These are phyloP conservation scores for Ramularia endophylla DNA, from an alignment of 2,329 filamentous ascomycete genomes.

Conservation along the genomic window DNA sequence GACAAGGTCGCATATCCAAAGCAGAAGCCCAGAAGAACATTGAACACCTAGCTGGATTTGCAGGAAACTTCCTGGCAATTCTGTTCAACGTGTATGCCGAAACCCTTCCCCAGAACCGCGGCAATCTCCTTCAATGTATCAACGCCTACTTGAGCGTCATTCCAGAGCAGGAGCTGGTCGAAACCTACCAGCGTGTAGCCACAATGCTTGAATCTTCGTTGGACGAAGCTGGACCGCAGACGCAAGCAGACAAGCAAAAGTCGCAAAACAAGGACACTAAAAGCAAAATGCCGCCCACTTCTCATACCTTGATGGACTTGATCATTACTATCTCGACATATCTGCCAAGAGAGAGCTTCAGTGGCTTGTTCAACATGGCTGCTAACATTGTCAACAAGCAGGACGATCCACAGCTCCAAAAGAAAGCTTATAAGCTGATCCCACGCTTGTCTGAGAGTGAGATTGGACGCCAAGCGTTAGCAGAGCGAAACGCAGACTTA, in stretches of 20 bases:
- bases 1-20: slow-evolving; percentile 73
- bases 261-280: slow-evolving; percentile 47
- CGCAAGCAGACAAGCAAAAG: slow-evolving; percentile 56
- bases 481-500: slow-evolving; percentile 69
- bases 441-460: slow-evolving; percentile 80
- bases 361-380: slow-evolving; percentile 79
- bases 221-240: slow-evolving; percentile 52
- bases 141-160: slow-evolving; percentile 85
- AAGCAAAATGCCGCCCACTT: slow-evolving; percentile 80
- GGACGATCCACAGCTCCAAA: slow-evolving; percentile 86
- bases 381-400: slow-evolving; percentile 73
- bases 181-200: slow-evolving; percentile 83
- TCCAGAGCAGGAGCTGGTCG: slow-evolving; percentile 61
- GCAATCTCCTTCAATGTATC: slow-evolving; percentile 87
- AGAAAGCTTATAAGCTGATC: slow-evolving; percentile 98
- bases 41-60: slow-evolving; percentile 69
- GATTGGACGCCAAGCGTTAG: slow-evolving; percentile 67
- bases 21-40: slow-evolving; percentile 72
- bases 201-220: slow-evolving; percentile 74
- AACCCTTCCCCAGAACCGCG: slow-evolving; percentile 85
- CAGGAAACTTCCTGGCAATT: slow-evolving; percentile 86
- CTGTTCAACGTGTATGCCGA: slow-evolving; percentile 99
- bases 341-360: slow-evolving; percentile 79
- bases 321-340: slow-evolving; percentile 96
- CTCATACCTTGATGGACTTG: slow-evolving; percentile 92